Evolutionary conservation across 805 yeast species (phyloP).

Genomic region (Brettanomyces anomalus): DNA sequence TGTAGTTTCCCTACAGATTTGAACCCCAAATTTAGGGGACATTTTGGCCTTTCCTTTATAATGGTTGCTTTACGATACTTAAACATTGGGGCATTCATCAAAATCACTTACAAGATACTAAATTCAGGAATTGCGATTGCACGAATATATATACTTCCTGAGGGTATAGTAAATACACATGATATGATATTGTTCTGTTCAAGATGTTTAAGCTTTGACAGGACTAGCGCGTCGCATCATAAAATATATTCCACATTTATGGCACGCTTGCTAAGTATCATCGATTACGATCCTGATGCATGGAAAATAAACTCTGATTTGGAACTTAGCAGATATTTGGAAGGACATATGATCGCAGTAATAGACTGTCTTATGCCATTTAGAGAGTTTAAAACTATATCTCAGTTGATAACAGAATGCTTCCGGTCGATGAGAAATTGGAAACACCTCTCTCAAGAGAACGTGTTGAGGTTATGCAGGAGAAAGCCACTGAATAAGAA

Average conservation of each 20-base stretch:
- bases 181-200: constrained; percentile 1
- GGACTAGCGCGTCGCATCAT: constrained; percentile 25
- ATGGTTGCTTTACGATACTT: constrained; percentile 35
- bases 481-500: too few relatives aligned
- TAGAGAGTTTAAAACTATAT: background rate
- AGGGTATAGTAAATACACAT: constrained; percentile 30
- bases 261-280: constrained; percentile 26
- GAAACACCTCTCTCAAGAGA: background rate
- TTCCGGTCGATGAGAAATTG: background rate
- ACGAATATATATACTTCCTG: constrained; percentile 41
- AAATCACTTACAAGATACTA: constrained; percentile 35
- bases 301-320: constrained; percentile 25
- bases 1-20: constrained; percentile 35
- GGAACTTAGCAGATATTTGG: constrained; percentile 5
- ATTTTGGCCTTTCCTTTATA: constrained; percentile 9
- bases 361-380: constrained; percentile 2
- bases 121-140: constrained; percentile 20
- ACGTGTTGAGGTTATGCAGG: too few relatives aligned
- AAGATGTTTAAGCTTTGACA: constrained; percentile 24
- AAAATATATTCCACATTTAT: constrained; percentile 25
- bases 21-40: constrained; percentile 3
- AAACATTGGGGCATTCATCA: constrained; percentile 29
- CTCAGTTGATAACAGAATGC: background rate
- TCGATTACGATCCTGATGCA: constrained; percentile 33
- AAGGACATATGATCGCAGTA: background rate